Base-by-base conservation (phyloP, 1,139 yeast genomes). In the Pneumocystis sp. region DNA sequence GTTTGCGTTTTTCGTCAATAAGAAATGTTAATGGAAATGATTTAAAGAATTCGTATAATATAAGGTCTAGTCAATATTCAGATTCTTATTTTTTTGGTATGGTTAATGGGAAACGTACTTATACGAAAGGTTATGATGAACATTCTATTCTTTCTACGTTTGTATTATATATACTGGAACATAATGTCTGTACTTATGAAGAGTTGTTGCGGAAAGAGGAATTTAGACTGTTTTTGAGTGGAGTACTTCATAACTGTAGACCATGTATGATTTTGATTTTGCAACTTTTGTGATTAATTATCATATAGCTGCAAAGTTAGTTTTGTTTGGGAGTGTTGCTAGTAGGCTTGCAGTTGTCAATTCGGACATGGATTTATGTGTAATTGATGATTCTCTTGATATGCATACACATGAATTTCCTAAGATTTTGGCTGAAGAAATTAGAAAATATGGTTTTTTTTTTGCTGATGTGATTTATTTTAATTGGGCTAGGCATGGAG, bases 301-400 rank as follows among this genome's bases (percentile, higher is more conserved):
- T 12, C 19, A 19, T 19, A 21, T 21, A 50, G 57, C 57, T 7
- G 57, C 57, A 1, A 21, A 50, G 31, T 21, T 50, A 15, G 63
- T 61, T 10, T 59, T 65, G 0, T 67, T 67, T 35, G 68, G 68
- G 25, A 67, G 69, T 39, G 59, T 67, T 29, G 66, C 62, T 29
- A 62, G 45, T 44, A 67, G 65, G 6, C 35, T 67, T 19, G 65
- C 67, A 7, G 34, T 64, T 19, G 62, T 63, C 12, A 61, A 64
- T 37, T 68, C 69, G 7, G 68, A 67, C 59, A 63, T 67, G 44
- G 68, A 67, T 56, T 59, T 66, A 21, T 65, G 68, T 61, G 66
- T 61, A 6, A 56, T 37, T 3, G 57, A 35, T 19, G 44, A 56
- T 34, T 37, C 57, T 6, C 39, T 37, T 25, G 39, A 56, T 31